A percentile compares a stretch with the other conserved stretches of the same genome.
These are phyloP conservation scores for Trametes polyzona DNA, from an alignment of 1,284 basidiomycete genomes.

Conservation along the genomic window DNA sequence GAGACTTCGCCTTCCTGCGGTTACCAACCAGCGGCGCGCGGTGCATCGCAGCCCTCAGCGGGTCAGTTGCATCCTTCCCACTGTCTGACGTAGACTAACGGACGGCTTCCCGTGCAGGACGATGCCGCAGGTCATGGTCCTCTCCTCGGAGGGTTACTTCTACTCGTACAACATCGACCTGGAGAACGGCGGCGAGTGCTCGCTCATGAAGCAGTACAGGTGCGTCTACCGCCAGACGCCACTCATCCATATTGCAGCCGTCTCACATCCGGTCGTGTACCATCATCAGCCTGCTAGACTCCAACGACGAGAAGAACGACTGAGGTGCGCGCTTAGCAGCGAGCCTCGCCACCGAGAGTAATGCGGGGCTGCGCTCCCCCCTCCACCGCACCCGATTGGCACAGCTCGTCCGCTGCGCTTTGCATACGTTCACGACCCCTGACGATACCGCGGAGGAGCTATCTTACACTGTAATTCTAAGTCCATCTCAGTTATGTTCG, in stretches of 20 bases:
- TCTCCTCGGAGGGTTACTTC: slow-evolving; percentile 94
- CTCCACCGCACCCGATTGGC: not conserved
- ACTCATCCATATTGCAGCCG: not conserved
- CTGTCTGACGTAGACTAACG: not conserved
- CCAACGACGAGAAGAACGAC: slow-evolving; percentile 25
- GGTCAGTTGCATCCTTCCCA: slow-evolving; percentile 53
- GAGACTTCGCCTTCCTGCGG: slow-evolving; percentile 94
- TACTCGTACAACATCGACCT: slow-evolving; percentile 97
- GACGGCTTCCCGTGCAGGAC: slow-evolving; percentile 53
- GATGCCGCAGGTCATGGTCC: slow-evolving; percentile 96
- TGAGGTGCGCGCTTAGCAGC: not conserved
- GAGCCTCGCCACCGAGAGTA: no score
- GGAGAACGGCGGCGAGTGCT: slow-evolving; percentile 95
- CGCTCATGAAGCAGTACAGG: slow-evolving; percentile 93
- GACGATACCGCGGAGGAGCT: slow-evolving; percentile 12
- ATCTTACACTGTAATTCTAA: slow-evolving; percentile 14
- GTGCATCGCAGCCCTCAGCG: slow-evolving; percentile 85
- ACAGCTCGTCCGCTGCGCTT: not conserved
- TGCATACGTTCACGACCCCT: not conserved
- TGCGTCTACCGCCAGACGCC: no score
- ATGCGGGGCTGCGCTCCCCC: no score
- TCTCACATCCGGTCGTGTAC: not conserved
- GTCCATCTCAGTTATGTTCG: slow-evolving; percentile 1
- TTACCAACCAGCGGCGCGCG: slow-evolving; percentile 82
- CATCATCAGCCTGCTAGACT: slow-evolving; percentile 21